Base-by-base conservation (phyloP, 2,329 filamentous ascomycete species). In the Pyrenochaeta sp. region DNA sequence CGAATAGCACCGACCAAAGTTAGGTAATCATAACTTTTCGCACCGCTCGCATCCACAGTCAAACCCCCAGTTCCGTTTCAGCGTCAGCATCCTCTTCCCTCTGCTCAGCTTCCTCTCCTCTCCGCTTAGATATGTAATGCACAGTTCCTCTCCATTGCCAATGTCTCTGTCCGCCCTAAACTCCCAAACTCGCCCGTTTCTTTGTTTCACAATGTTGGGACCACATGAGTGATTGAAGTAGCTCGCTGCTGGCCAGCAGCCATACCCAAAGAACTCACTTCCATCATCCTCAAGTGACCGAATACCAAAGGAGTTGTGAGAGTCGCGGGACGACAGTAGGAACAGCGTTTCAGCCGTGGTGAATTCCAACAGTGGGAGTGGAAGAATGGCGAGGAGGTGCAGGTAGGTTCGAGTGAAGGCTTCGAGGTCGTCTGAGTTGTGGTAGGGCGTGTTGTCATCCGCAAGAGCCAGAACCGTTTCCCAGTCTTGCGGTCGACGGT, bases 151-250 rank as follows among this genome's bases (percentile, higher is more conserved):
- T 1, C 74, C 74, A 7, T 51, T 41, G 32, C 40, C 31, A 2
- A 78, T 61, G 22, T 73, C 66, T 43, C 56, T 50, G 1, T 48
- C 64, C 3, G 71, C 59, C 26, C 60, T 53, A 37, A 79, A 79
- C 28, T 60, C 44, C 76, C 76, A 79, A 17, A 34, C 47, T 24
- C 72, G 53, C 0, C 75, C 75, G 1, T 60, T 58, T 7, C 76
- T 60, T 27, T 50, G 58, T 66, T 78, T 78, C 30, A 56, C 58
- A 2, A 79, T 48, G 29, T 74, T 78, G 17, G 75, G 74, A 11
- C 37, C 57, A 53, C 76, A 79, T 4, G 68, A 72, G 49, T 79
- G 76, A 37, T 79, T 79, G 64, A 77, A 79, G 58, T 77, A 78
- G 48, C 70, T 74, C 1, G 76, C 75, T 4, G 60, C 58, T 1